These are phyloP conservation scores for Huntiella decipiens DNA, from an alignment of 2,329 filamentous ascomycete species.

Conservation along the genomic window DNA sequence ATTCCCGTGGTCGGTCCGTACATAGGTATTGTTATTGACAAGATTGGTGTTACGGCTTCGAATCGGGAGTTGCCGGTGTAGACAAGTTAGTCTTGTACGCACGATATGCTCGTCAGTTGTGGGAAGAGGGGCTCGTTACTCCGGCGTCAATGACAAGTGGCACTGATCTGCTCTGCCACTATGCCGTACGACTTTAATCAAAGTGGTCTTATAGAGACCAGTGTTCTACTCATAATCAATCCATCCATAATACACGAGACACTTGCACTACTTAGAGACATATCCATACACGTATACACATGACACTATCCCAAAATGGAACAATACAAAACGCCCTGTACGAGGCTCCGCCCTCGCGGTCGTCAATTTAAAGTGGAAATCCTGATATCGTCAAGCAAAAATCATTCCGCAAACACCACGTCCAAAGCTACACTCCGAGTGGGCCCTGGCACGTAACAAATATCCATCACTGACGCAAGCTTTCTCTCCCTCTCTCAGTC, in stretches of 20 bases:
- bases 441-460: no score
- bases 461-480: no score
- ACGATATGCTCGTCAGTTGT: neutral
- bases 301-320: neutral
- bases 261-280: no score
- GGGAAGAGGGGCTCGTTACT: no score
- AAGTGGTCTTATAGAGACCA: no score
- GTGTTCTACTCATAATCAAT: no score
- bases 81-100: slow-evolving; percentile 13
- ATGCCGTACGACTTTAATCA: neutral
- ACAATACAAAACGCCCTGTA: neutral
- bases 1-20: slow-evolving; percentile 75
- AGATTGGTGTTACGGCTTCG: slow-evolving; percentile 46
- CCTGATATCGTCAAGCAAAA: slow-evolving; percentile 4
- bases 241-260: no score
- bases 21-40: slow-evolving; percentile 56
- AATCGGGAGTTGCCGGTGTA: slow-evolving; percentile 65
- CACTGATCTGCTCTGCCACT: no score
- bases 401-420: neutral
- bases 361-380: slow-evolving; percentile 1
- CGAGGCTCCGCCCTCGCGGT: neutral
- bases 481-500: neutral
- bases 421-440: neutral
- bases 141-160: no score
- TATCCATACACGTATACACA: no score